Evolutionary conservation across 1,284 basidiomycete species (phyloP).

Genomic region (Leccinum pallidistipes): DNA sequence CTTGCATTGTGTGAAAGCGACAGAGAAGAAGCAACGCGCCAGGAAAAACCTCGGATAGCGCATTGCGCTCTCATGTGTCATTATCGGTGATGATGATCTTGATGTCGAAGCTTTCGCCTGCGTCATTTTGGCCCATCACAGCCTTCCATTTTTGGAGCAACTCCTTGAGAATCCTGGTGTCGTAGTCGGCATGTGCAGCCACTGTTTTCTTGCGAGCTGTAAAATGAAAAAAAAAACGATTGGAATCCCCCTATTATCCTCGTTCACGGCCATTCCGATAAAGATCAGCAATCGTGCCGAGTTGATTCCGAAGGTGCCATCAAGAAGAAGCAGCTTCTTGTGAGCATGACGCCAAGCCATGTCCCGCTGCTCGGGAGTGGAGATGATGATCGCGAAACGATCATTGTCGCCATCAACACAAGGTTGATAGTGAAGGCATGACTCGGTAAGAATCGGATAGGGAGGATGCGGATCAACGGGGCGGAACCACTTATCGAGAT

Average conservation of each 20-base stretch:
- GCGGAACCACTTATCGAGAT: not conserved
- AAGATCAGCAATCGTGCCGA: not conserved
- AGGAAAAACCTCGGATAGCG: not conserved
- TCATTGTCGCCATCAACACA: not conserved
- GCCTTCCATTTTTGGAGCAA: not conserved
- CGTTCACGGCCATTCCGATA: not conserved
- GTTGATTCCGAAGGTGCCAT: not conserved
- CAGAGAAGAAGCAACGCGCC: not conserved
- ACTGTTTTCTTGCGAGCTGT: not conserved
- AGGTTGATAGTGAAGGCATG: not conserved
- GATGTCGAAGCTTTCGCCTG: not conserved
- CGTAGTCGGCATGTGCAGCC: not conserved
- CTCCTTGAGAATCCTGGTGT: not conserved
- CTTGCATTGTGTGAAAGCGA: not conserved
- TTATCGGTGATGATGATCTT: not conserved
- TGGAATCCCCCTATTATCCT: not conserved
- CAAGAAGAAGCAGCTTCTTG: not conserved
- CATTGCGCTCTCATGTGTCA: not conserved
- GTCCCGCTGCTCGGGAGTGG: not conserved
- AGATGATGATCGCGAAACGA: not conserved
- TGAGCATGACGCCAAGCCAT: not conserved
- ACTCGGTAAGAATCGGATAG: not conserved
- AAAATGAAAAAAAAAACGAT: not conserved
- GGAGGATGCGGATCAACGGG: not conserved
- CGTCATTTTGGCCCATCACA: not conserved